Base-by-base conservation (phyloP, 2,329 filamentous ascomycete species). In the Monosporascus sp. region DNA sequence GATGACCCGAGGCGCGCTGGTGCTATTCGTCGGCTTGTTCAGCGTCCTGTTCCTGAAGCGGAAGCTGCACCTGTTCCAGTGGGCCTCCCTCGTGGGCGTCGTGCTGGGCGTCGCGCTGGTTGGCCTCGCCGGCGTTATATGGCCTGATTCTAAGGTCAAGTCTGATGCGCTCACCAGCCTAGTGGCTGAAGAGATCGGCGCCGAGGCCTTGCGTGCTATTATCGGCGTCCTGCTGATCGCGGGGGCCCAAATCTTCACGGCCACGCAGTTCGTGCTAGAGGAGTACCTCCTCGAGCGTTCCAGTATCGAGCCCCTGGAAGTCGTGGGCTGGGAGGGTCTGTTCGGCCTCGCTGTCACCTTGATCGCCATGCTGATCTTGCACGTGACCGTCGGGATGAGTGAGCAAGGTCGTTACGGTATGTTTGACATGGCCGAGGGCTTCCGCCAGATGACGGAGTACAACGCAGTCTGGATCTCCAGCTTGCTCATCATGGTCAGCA, bases 311-410 rank as follows among this genome's bases (percentile, higher is more conserved):
- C 93, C 94, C 1, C 84, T 99, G 58, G 86, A 86, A 64, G 91
- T 97, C 20, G 94, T 99, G 31, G 93, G 92, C 35, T 99, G 92
- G 91, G 94, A 99, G 72, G 94, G 94, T 20, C 63, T 96, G 3
- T 99, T 97, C 68, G 94, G 94, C 1, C 92, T 97, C 66, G 61
- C 76, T 5, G 84, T 93, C 49, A 99, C 94, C 0, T 68, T 91
- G 5, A 58, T 91, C 4, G 85, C 80, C 26, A 97, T 97, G 86
- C 68, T 91, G 4, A 73, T 96, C 40, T 72, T 97, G 66, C 91
- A 99, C 70, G 74, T 90, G 22, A 72, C 81, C 1, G 78, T 97
- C 51, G 94, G 94, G 3, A 78, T 81, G 51, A 94, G 90, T 1
- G 81, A 86, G 3, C 79, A 79, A 7, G 92, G 92, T 4, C 78